phyloP scores from a whole-genome alignment of 495 filamentous ascomycete species.

The Neurospora sp. region DNA sequence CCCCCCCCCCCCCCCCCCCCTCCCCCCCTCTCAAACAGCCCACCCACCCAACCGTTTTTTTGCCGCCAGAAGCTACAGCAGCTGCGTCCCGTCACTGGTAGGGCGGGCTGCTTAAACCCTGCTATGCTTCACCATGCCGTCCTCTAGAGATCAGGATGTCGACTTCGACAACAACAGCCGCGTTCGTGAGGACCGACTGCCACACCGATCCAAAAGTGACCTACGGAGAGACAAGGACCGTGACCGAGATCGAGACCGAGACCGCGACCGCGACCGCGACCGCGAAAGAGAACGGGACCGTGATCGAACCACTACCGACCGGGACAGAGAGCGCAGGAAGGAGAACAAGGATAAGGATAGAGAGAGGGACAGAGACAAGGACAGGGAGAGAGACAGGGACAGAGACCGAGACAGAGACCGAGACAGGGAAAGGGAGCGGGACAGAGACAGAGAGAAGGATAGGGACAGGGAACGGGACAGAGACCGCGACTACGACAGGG shows the following conservation, averaged over 20 bases:
- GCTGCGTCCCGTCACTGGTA: conserved; percentile 11
- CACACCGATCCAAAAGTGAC: conserved; percentile 21
- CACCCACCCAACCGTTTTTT: background rate
- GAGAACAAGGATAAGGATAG: conserved; percentile 9
- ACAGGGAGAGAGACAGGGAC: conserved; percentile 6
- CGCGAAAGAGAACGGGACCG: conserved; percentile 7
- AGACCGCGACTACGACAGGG: conserved; percentile 3
- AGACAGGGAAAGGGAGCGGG: background rate
- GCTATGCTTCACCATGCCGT: conserved; percentile 35
- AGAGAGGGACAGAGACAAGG: conserved; percentile 2
- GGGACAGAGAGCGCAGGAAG: conserved; percentile 8
- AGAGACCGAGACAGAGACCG: conserved; percentile 14
- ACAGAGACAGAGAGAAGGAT: background rate
- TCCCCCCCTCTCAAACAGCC: background rate
- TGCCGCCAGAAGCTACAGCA: conserved; percentile 1
- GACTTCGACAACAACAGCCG: conserved; percentile 27
- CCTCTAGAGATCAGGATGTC: conserved; percentile 33
- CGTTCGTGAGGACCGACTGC: conserved; percentile 26
- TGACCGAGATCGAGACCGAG: conserved; percentile 18
- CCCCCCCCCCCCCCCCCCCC: too few relatives aligned
- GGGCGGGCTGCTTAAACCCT: conserved; percentile 21
- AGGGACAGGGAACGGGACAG: conserved; percentile 8
- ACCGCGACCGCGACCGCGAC: conserved; percentile 10
- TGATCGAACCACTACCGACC: conserved; percentile 5
- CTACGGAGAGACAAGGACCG: conserved; percentile 20